Base-by-base conservation (phyloP, 176 grass and related monocot species). In the Alloteropsis semialata region DNA sequence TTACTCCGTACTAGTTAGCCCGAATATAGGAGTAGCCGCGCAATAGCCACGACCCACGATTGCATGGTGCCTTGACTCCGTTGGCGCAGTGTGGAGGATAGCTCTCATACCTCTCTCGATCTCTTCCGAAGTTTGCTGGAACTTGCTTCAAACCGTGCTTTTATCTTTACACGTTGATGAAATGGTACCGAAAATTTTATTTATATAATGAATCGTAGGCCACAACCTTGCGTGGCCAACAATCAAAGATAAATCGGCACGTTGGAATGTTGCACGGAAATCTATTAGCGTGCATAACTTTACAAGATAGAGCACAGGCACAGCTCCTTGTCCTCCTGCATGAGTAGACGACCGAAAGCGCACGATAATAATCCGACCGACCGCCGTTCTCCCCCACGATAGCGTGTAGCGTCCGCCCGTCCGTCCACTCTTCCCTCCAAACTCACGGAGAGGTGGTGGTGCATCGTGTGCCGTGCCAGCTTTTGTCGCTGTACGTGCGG, bases 401-500 rank as follows among this genome's bases (percentile, higher is more conserved):
- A 10, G 18, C 3, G 33, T 0, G 14, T 30, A 14, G 5, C 15
- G 30, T 66, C 38, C 38, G 38, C 38, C 60, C 66, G 67, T 71
- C 41, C n/a, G n/a, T n/a, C n/a, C n/a, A n/a, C n/a, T n/a, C n/a
- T n/a, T n/a, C n/a, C n/a, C n/a, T n/a, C n/a, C 41, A 46, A 44
- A 49, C 27, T 11, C 16, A 18, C 25, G 5, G 9, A 27, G 17
- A 15, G 53, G 14, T 75, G 44, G 10, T 42, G 45, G 22, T 42
- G 71, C 33, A 22, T 63, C 51, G 82, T 68, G 22, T 1, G 64
- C 22, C 39, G 83, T 78, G 64, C 74, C 22, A 10, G 14, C 22
- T 49, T 78, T 79, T 64, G 43, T 73, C 57, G 10, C n/a, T 38
- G 56, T 80, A 74, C 75, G 46, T 41, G 54, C 58, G 56, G 76